These are phyloP conservation scores for Rutstroemia sp. DNA, from an alignment of 2,329 filamentous ascomycete species.

Conservation along the genomic window DNA sequence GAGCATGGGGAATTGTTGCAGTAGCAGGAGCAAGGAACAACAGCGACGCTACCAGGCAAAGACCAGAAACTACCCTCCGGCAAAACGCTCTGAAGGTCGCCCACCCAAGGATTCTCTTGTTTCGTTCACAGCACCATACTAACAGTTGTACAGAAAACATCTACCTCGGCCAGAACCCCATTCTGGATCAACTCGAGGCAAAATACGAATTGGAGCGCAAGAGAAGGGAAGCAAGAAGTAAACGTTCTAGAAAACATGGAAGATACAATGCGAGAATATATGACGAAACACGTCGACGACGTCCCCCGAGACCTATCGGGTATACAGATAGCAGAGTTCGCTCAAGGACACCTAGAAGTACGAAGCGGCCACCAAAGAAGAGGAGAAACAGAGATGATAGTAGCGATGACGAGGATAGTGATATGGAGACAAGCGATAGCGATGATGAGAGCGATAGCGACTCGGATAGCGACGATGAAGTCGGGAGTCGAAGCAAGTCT, in stretches of 20 bases:
- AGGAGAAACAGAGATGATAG: background rate
- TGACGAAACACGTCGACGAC: too few relatives aligned
- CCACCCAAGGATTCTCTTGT: too few relatives aligned
- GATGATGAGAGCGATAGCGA: background rate
- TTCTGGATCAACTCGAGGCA: too few relatives aligned
- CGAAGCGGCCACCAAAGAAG: background rate
- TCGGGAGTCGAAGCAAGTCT: background rate
- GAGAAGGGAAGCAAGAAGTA: too few relatives aligned
- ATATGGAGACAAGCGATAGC: background rate
- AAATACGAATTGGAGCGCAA: too few relatives aligned
- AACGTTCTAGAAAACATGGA: too few relatives aligned
- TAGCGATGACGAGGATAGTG: background rate
- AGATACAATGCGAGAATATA: too few relatives aligned
- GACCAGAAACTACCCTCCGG: background rate
- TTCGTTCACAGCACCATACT: too few relatives aligned
- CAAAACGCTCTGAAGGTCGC: too few relatives aligned
- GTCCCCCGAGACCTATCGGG: background rate
- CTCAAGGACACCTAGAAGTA: background rate
- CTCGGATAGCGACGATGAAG: background rate
- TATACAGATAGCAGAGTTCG: background rate
- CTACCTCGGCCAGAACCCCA: too few relatives aligned
- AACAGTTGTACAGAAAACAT: too few relatives aligned
- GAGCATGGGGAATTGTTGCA: constrained; percentile 7
- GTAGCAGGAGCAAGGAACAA: background rate
- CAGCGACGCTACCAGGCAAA: background rate